Conservation (phyloP, 257 asterid genomes). For the Ligustrum vulgare region DNA sequence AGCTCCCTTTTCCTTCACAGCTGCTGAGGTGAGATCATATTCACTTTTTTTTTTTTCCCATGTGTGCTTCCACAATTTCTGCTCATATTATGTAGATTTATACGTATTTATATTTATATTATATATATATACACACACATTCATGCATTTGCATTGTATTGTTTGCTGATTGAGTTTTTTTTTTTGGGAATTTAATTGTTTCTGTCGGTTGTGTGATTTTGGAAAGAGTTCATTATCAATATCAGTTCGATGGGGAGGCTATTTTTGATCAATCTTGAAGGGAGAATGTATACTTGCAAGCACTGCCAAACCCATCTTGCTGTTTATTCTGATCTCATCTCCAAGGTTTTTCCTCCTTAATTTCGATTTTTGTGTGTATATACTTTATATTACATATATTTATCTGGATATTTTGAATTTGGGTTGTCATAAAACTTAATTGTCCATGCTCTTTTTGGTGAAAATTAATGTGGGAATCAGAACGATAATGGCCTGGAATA, state of each 20-base stretch:
- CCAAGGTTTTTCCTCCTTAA: slow-evolving; percentile 47
- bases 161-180: not conserved
- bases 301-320: slow-evolving; percentile 71
- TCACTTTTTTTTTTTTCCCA: slow-evolving; percentile 7
- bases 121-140: not conserved
- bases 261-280: slow-evolving; percentile 60
- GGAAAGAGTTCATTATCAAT: slow-evolving; percentile 6
- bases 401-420: slow-evolving; percentile 8
- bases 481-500: not conserved
- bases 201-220: slow-evolving; percentile 8
- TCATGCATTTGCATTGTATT: slow-evolving; percentile 22
- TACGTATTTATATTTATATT: not conserved
- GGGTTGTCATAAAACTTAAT: not conserved
- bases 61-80: not conserved
- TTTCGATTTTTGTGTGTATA: not conserved
- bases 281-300: slow-evolving; percentile 66
- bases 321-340: slow-evolving; percentile 50
- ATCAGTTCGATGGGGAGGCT: slow-evolving; percentile 62
- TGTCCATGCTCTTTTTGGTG: slow-evolving; percentile 1
- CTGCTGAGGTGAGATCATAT: slow-evolving; percentile 38
- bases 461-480: slow-evolving; percentile 4
- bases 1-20: slow-evolving; percentile 12
- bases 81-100: not conserved
- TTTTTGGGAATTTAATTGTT: not conserved
- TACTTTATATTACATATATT: not conserved